These are phyloP conservation scores for Colletotrichum sp. DNA, from an alignment of 2,329 filamentous ascomycete species.

Conservation along the genomic window DNA sequence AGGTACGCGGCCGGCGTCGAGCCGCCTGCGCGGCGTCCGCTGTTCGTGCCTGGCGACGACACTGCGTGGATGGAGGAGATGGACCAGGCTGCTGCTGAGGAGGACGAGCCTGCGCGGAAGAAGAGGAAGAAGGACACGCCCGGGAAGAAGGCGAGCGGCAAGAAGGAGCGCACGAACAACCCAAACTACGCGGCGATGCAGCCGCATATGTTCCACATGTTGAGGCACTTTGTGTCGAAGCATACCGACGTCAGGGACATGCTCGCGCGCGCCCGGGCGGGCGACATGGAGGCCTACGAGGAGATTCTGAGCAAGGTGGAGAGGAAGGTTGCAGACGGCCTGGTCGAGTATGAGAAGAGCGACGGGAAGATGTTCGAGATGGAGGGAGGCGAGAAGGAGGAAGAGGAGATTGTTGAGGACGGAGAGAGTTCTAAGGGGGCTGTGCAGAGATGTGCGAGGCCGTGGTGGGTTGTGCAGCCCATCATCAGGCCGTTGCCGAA, in stretches of 20 bases:
- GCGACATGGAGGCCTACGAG: constrained; percentile 80
- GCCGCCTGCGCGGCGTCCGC: constrained; percentile 70
- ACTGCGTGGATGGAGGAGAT: constrained; percentile 47
- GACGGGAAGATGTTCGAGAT: constrained; percentile 54
- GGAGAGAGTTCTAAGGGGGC: constrained; percentile 68
- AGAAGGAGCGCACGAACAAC: constrained; percentile 59
- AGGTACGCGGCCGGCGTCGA: constrained; percentile 71
- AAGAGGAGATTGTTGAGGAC: constrained; percentile 39
- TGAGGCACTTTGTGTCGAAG: constrained; percentile 79
- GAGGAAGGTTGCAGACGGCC: constrained; percentile 71
- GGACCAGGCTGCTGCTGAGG: constrained; percentile 29
- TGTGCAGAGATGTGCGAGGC: constrained; percentile 76
- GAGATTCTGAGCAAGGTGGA: constrained; percentile 78
- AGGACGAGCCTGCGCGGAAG: constrained; percentile 57
- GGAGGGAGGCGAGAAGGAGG: constrained; percentile 25
- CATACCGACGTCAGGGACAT: constrained; percentile 87
- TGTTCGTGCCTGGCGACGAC: constrained; percentile 73
- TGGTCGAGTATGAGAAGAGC: constrained; percentile 69
- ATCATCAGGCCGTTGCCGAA: constrained; percentile 85
- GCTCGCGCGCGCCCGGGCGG: constrained; percentile 71
- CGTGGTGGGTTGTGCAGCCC: constrained; percentile 91
- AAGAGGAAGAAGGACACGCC: constrained; percentile 48
- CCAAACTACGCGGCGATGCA: constrained; percentile 83
- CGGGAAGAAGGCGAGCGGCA: constrained; percentile 24
- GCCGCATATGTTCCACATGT: constrained; percentile 89